These are phyloP conservation scores for Neurospora sp. DNA, from an alignment of 495 filamentous ascomycete species.

Conservation along the genomic window DNA sequence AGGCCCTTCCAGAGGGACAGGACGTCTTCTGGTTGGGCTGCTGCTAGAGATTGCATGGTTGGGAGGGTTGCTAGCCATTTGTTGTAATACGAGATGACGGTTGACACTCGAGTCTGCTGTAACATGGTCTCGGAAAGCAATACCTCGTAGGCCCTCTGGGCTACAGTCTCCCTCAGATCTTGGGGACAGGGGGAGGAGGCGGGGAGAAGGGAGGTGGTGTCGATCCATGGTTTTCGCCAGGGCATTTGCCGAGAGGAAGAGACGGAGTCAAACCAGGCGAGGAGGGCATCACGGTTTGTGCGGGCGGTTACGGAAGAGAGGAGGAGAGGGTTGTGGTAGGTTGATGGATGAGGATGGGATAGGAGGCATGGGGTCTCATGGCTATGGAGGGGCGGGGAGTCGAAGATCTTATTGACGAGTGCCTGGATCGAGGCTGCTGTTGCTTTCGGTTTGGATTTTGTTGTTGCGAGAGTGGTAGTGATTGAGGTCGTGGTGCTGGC, in stretches of 20 bases:
- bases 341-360: constrained; percentile 11
- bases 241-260: constrained; percentile 32
- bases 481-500: not conserved
- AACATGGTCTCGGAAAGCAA: constrained; percentile 44
- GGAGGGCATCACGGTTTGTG: constrained; percentile 17
- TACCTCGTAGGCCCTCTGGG: constrained; percentile 38
- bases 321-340: constrained; percentile 35
- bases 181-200: not conserved
- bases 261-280: constrained; percentile 31
- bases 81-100: constrained; percentile 35
- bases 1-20: constrained; percentile 31
- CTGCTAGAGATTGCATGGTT: constrained; percentile 27
- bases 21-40: constrained; percentile 28
- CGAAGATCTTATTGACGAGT: not conserved
- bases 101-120: constrained; percentile 40
- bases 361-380: not conserved
- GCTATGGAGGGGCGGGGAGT: not conserved
- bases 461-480: not conserved
- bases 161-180: constrained; percentile 15
- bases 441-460: not conserved
- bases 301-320: constrained; percentile 18
- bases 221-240: constrained; percentile 36
- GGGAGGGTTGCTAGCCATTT: constrained; percentile 36
- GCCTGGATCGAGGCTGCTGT: not conserved
- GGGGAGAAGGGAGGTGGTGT: constrained; percentile 12